A percentile compares a stretch with the other conserved stretches of the same genome.
Evolutionary conservation across 192 early-diverging fungal genomes (phyloP).

Genomic region (Geranomyces variabilis): DNA sequence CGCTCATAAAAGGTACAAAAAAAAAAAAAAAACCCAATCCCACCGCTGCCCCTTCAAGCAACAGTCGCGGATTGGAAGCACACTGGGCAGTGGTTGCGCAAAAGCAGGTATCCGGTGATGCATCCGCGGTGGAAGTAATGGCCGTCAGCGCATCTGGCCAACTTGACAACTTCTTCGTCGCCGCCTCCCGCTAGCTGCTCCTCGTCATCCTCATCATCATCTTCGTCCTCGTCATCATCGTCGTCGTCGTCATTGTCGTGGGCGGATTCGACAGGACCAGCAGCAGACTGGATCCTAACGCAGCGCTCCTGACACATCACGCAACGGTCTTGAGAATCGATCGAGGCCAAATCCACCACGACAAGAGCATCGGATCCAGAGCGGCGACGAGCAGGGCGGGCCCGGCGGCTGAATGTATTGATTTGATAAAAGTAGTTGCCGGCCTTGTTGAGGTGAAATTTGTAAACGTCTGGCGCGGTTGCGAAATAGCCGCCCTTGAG

Average conservation of each 20-base stretch:
- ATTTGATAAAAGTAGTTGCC: not conserved
- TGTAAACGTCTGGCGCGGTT: not conserved
- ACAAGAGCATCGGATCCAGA: not conserved
- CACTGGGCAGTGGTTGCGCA: not conserved
- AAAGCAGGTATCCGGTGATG: not conserved
- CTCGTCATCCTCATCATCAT: not conserved
- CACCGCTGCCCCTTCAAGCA: no score
- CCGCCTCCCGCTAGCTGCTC: not conserved
- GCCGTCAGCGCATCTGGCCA: conserved; percentile 2
- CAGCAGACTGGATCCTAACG: no score
- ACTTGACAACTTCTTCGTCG: not conserved
- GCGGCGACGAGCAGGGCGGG: conserved; percentile 1
- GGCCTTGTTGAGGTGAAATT: not conserved
- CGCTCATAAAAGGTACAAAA: no score
- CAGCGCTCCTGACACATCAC: conserved; percentile 11
- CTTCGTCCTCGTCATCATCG: not conserved
- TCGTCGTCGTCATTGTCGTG: not conserved
- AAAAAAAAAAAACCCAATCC: no score
- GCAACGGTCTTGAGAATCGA: conserved; percentile 1
- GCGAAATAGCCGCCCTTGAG: conserved; percentile 3
- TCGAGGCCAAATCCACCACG: not conserved
- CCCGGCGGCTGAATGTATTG: not conserved
- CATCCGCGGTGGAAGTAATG: conserved; percentile 6
- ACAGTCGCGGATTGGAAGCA: conserved; percentile 5
- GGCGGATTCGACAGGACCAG: not conserved